Evolutionary conservation across 148 eudicot genomes (phyloP).

Genomic region (Bassia scoparia): DNA sequence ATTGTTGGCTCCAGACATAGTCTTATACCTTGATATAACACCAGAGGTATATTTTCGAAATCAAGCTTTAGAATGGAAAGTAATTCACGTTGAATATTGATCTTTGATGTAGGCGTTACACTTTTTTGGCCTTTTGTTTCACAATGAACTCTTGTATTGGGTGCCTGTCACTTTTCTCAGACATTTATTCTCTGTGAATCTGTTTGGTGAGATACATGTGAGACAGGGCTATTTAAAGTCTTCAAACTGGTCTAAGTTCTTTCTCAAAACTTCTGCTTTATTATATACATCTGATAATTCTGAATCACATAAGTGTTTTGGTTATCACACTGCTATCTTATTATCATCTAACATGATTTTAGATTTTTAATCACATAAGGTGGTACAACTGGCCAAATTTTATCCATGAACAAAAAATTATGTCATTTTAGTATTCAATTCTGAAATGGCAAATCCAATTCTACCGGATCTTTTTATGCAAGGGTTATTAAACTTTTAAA

Average conservation of each 20-base stretch:
- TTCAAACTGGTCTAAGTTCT: neutral
- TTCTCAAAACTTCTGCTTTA: neutral
- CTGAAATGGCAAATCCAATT: neutral
- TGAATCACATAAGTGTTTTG: neutral
- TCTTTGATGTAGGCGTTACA: neutral
- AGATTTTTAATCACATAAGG: neutral
- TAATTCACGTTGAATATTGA: neutral
- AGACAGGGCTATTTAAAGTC: neutral
- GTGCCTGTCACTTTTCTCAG: neutral
- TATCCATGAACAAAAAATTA: neutral
- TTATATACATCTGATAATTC: neutral
- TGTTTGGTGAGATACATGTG: neutral
- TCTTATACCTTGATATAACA: constrained; percentile 81
- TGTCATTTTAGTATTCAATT: neutral
- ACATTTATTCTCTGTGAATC: no score
- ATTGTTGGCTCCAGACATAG: constrained; percentile 88
- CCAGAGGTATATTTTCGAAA: constrained; percentile 61
- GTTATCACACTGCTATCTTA: neutral
- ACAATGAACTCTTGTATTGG: neutral
- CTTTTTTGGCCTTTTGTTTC: neutral
- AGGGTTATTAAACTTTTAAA: no score
- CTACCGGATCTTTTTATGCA: neutral
- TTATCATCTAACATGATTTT: no score
- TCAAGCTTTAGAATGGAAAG: neutral
- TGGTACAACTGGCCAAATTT: neutral